Conservation (phyloP, 2,329 filamentous ascomycete genomes). For the Penicillium italicum region DNA sequence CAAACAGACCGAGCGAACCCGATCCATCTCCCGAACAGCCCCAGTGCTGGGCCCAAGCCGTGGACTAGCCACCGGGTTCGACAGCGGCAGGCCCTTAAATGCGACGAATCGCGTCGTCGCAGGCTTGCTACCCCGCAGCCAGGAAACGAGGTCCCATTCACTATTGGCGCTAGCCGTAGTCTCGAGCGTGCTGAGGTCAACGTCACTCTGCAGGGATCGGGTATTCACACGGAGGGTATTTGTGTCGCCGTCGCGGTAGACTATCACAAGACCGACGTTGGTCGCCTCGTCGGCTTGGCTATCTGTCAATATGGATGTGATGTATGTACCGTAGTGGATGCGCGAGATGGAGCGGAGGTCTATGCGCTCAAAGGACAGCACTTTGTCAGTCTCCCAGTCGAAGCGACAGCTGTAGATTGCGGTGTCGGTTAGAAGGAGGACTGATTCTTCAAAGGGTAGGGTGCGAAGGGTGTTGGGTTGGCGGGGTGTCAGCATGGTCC, state of each 20-base stretch:
- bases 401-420: constrained; percentile 88
- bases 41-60: constrained; percentile 18
- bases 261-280: constrained; percentile 80
- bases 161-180: constrained; percentile 25
- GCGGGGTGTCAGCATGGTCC: constrained; percentile 78
- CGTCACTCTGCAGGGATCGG: constrained; percentile 61
- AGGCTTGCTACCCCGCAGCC: constrained; percentile 34
- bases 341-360: constrained; percentile 68
- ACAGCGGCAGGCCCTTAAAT: constrained; percentile 43
- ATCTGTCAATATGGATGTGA: constrained; percentile 79
- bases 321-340: constrained; percentile 79
- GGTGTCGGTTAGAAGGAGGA: constrained; percentile 78
- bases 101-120: constrained; percentile 38
- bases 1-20: constrained; percentile 63
- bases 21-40: constrained; percentile 48
- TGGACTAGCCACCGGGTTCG: constrained; percentile 27
- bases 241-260: constrained; percentile 67
- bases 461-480: constrained; percentile 65
- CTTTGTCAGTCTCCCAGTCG: constrained; percentile 93
- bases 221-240: constrained; percentile 81
- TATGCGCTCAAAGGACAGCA: constrained; percentile 84
- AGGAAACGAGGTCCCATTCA: constrained; percentile 44
- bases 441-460: constrained; percentile 78
- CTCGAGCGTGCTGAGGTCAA: constrained; percentile 47
- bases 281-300: constrained; percentile 71